These are phyloP conservation scores for Auricularia heimuer DNA, from an alignment of 768 basidiomycete species.

Conservation along the genomic window DNA sequence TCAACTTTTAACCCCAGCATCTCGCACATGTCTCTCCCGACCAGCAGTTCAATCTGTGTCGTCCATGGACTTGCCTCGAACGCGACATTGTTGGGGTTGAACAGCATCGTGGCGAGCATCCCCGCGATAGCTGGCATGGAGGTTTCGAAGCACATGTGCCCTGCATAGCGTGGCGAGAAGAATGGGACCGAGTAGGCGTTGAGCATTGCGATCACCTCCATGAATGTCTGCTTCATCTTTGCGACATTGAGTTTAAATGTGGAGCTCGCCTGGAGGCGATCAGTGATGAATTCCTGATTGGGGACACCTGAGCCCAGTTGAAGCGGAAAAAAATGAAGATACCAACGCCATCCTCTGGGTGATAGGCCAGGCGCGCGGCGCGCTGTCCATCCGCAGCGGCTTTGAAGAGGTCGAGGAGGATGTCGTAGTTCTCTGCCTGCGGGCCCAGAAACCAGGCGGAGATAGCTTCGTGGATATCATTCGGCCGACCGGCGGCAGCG, in stretches of 20 bases:
- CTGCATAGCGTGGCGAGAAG: constrained; percentile 31
- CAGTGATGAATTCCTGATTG: constrained; percentile 16
- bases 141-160: constrained; percentile 30
- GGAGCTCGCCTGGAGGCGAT: not conserved
- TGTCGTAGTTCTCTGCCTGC: constrained; percentile 26
- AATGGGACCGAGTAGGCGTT: constrained; percentile 27
- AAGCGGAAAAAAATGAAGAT: not conserved
- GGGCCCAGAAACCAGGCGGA: constrained; percentile 33
- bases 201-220: constrained; percentile 13
- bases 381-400: constrained; percentile 16
- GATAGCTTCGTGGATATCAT: constrained; percentile 15
- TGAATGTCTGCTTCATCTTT: not conserved
- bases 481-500: not conserved
- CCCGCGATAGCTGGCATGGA: constrained; percentile 23
- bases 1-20: constrained; percentile 28
- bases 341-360: constrained; percentile 22
- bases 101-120: constrained; percentile 10
- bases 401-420: constrained; percentile 20
- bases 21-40: constrained; percentile 30
- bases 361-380: constrained; percentile 18
- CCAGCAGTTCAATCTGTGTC: constrained; percentile 28
- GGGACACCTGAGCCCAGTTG: not conserved
- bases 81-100: constrained; percentile 38
- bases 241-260: not conserved
- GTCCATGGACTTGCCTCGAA: constrained; percentile 32